phyloP scores from a whole-genome alignment of 805 yeast species.

The Sporopachydermia quercuum region DNA sequence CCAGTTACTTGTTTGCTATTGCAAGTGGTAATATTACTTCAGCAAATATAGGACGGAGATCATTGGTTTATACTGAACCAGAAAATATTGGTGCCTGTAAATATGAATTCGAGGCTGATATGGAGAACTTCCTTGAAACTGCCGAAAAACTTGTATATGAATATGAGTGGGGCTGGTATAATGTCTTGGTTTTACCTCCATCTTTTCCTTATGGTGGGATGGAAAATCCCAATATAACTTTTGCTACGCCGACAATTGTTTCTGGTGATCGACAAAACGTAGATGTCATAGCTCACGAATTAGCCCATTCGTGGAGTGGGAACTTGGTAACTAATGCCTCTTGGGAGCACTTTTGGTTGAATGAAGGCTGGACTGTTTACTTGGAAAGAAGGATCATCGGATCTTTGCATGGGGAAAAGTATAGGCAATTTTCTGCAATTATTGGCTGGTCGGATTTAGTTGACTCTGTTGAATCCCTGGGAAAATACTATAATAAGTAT shows the following conservation, averaged over 20 bases:
- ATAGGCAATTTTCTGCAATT: constrained; percentile 55
- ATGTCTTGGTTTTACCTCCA: constrained; percentile 51
- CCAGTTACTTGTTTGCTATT: constrained; percentile 56
- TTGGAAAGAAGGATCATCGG: constrained; percentile 60
- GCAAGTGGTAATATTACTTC: constrained; percentile 56
- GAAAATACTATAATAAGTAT: constrained; percentile 29
- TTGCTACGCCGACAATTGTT: constrained; percentile 63
- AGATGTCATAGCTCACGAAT: constrained; percentile 71
- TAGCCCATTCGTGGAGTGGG: constrained; percentile 74
- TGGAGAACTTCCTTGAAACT: constrained; percentile 45
- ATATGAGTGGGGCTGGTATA: constrained; percentile 63
- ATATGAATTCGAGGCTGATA: constrained; percentile 51
- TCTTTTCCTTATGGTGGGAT: constrained; percentile 65
- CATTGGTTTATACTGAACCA: constrained; percentile 61
- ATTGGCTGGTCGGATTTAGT: constrained; percentile 67
- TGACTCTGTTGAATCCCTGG: constrained; percentile 48
- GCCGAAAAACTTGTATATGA: constrained; percentile 52
- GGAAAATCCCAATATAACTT: constrained; percentile 71
- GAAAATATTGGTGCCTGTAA: constrained; percentile 40
- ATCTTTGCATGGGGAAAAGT: constrained; percentile 46
- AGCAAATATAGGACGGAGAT: constrained; percentile 58
- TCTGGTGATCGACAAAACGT: constrained; percentile 61
- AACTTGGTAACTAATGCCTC: constrained; percentile 66
- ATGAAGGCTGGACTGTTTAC: constrained; percentile 80
- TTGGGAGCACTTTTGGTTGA: constrained; percentile 75